A percentile compares a stretch with the other conserved stretches of the same genome.
Conservation (phyloP, 176 grass and related monocot species). For the Dactylis glomerata region DNA sequence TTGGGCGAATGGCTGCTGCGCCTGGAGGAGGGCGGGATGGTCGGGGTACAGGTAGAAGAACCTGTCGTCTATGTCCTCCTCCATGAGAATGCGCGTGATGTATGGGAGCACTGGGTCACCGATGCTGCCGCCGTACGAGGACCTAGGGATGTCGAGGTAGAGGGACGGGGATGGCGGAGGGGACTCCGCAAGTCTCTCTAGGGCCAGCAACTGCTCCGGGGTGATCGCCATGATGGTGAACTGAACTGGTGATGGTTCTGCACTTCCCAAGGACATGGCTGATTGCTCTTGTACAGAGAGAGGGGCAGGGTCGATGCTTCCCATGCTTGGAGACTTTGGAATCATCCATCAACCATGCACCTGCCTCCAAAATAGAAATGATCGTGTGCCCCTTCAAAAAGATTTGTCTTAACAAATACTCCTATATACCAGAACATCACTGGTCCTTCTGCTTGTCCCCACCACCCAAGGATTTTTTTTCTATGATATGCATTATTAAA, state of each 20-base stretch:
- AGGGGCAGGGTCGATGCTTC: not conserved
- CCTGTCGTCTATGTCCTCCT: conserved; percentile 42
- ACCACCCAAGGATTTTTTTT: not conserved
- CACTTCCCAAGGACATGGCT: conserved; percentile 9
- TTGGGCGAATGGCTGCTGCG: conserved; percentile 33
- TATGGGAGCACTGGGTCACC: conserved; percentile 16
- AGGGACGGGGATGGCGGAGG: not conserved
- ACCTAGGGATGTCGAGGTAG: conserved; percentile 3
- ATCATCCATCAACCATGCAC: conserved; percentile 7
- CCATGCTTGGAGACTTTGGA: conserved; percentile 17
- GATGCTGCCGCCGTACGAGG: not conserved
- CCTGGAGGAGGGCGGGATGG: conserved; percentile 28
- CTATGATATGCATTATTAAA: not conserved
- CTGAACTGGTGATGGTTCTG: not conserved
- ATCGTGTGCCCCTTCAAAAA: not conserved
- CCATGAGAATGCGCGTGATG: conserved; percentile 41
- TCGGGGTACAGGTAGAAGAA: conserved; percentile 22
- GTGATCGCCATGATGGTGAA: not conserved
- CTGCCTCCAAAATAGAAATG: not conserved
- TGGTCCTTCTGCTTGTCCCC: not conserved
- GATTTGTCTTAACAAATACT: not conserved
- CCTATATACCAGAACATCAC: not conserved
- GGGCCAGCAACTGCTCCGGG: not conserved
- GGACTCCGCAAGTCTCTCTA: not conserved
- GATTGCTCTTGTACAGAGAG: conserved; percentile 9